Conservation (phyloP, 2,329 filamentous ascomycete genomes). For the Colletotrichum sp. region DNA sequence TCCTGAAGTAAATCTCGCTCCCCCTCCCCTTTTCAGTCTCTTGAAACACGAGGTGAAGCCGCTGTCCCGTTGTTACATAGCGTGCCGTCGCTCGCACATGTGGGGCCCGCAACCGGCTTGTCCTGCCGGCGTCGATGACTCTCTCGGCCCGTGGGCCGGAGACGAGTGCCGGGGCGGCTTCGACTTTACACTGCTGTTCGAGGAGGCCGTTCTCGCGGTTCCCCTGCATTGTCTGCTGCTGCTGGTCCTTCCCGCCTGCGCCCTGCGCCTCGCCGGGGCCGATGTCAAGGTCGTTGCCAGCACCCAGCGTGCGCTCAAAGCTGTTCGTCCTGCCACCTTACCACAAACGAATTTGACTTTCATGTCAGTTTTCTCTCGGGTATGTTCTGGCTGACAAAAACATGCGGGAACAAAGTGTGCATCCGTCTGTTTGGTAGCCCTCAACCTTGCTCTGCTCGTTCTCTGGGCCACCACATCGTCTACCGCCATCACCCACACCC, state of each 20-base stretch:
- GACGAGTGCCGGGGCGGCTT: slow-evolving; percentile 28
- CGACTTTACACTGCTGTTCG: slow-evolving; percentile 33
- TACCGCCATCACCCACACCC: background rate
- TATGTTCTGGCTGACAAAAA: background rate
- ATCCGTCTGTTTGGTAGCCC: background rate
- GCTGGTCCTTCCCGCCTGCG: background rate
- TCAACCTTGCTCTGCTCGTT: slow-evolving; percentile 2
- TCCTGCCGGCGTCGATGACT: slow-evolving; percentile 8
- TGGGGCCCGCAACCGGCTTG: slow-evolving; percentile 8
- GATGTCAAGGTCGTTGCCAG: slow-evolving; percentile 16
- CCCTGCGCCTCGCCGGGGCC: background rate
- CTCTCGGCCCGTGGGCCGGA: slow-evolving; percentile 21
- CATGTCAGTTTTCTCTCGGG: background rate
- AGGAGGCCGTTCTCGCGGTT: slow-evolving; percentile 29
- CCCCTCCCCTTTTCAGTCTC: background rate
- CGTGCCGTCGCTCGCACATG: background rate
- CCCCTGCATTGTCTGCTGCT: slow-evolving; percentile 12
- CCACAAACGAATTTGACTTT: background rate
- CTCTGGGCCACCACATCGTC: slow-evolving; percentile 2
- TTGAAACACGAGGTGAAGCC: slow-evolving; percentile 6
- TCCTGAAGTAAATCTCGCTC: background rate
- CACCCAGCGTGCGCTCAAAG: slow-evolving; percentile 3
- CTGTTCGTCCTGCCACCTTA: background rate
- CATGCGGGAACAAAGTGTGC: background rate
- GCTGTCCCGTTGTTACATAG: background rate